A percentile compares a stretch with the other conserved stretches of the same genome.
Evolutionary conservation across 208 protist genomes (phyloP).

Genomic region (Wallacemonas sp.): DNA sequence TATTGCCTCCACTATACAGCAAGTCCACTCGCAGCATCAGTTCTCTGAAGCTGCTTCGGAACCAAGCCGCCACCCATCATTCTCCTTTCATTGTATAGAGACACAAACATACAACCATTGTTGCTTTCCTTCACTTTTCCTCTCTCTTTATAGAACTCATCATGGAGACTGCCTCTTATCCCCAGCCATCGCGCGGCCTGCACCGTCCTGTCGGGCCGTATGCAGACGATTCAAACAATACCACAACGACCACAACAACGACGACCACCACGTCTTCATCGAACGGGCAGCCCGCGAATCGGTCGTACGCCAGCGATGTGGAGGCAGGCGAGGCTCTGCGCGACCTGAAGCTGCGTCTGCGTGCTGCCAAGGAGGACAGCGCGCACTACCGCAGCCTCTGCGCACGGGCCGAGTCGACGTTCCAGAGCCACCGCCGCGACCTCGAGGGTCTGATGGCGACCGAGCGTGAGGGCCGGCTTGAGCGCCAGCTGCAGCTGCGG

Average conservation of each 20-base stretch:
- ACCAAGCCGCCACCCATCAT: too few species aligned
- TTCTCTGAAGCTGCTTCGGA: too few species aligned
- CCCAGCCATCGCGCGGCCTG: neutral
- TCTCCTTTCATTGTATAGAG: too few species aligned
- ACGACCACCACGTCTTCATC: neutral
- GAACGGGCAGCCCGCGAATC: neutral
- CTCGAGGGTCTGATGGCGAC: conserved; percentile 67
- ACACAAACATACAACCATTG: too few species aligned
- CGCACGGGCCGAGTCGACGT: conserved; percentile 38
- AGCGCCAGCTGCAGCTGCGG: conserved; percentile 60
- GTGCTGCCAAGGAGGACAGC: conserved; percentile 51
- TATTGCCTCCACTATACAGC: too few species aligned
- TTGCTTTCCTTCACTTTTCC: too few species aligned
- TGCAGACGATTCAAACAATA: too few species aligned
- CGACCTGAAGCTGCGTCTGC: conserved; percentile 45
- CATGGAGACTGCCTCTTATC: neutral
- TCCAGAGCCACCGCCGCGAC: conserved; percentile 72
- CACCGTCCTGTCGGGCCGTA: neutral
- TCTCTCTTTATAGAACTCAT: too few species aligned
- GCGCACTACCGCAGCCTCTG: conserved; percentile 48
- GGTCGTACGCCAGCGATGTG: neutral
- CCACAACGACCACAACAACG: neutral
- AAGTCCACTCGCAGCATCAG: too few species aligned
- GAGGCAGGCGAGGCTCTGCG: conserved; percentile 36
- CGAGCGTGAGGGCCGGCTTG: conserved; percentile 55